Evolutionary conservation across 2,329 filamentous ascomycete species (phyloP).

Genomic region (Diaporthe ilicicola): DNA sequence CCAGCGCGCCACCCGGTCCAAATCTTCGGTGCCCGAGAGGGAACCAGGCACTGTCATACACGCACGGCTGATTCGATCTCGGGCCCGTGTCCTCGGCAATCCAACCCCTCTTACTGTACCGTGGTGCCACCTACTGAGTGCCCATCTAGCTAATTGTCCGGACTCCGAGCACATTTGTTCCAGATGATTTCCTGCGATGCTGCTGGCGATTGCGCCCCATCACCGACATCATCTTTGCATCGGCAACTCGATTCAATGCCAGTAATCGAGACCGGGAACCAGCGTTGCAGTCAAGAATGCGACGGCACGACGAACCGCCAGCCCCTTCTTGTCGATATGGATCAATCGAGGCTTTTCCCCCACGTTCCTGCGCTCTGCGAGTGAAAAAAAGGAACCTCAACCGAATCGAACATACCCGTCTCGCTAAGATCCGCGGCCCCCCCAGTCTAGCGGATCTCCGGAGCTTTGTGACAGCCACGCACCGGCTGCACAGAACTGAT

Average conservation of each 20-base stretch:
- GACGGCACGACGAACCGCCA: neutral
- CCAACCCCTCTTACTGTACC: neutral
- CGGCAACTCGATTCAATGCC: neutral
- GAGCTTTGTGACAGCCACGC: conserved; percentile 7
- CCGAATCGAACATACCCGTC: conserved; percentile 26
- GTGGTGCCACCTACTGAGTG: neutral
- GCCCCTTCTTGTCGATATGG: conserved; percentile 21
- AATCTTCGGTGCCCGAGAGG: conserved; percentile 32
- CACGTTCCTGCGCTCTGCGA: neutral
- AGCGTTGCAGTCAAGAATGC: neutral
- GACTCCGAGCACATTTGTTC: conserved; percentile 3
- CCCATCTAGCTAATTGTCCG: neutral
- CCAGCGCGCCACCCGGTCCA: neutral
- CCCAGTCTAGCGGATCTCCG: conserved; percentile 31
- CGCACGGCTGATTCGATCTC: conserved; percentile 4
- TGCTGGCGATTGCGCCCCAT: no score
- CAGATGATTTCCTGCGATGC: neutral
- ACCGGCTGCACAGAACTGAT: neutral
- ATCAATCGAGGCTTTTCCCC: conserved; percentile 27
- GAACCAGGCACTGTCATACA: neutral
- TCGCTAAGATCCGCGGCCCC: conserved; percentile 15
- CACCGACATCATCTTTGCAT: neutral
- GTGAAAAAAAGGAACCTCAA: conserved; percentile 25
- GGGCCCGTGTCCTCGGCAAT: conserved; percentile 20
- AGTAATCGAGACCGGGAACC: neutral